Evolutionary conservation across 768 basidiomycete genomes (phyloP).

Genomic region (Lactarius akahatsu): DNA sequence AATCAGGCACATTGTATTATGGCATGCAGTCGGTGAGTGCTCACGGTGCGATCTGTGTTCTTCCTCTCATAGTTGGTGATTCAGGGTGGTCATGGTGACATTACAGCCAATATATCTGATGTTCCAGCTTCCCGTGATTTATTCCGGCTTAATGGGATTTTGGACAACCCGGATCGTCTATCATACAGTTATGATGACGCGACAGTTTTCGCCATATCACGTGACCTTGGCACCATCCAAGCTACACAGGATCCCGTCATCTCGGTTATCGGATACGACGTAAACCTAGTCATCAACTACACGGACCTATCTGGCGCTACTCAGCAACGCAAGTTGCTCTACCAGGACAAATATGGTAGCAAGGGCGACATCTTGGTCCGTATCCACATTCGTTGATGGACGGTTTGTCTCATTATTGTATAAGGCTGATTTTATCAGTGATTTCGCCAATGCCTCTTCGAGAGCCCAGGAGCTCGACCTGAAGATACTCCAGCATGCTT

Average conservation of each 20-base stretch:
- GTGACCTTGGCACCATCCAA: slow-evolving; percentile 32
- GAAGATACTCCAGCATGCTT: no score
- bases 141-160: slow-evolving; percentile 27
- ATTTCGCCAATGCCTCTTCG: no score
- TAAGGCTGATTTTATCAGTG: no score
- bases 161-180: slow-evolving; percentile 2
- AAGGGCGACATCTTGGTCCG: no score
- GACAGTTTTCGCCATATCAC: slow-evolving; percentile 29
- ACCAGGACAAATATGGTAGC: no score
- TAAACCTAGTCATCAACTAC: no score
- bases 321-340: slow-evolving; percentile 37
- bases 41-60: not conserved
- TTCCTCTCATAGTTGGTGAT: not conserved
- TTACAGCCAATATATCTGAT: slow-evolving; percentile 25
- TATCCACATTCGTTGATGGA: no score
- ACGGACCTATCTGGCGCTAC: no score
- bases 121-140: slow-evolving; percentile 14
- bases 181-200: not conserved
- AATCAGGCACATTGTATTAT: slow-evolving; percentile 20
- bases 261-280: slow-evolving; percentile 32
- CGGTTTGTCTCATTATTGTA: no score
- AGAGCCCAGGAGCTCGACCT: no score
- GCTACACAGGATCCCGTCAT: slow-evolving; percentile 29
- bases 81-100: slow-evolving; percentile 3
- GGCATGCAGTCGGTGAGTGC: slow-evolving; percentile 20